Evolutionary conservation across 495 filamentous ascomycete genomes (phyloP).

Genomic region (Trichoderma reesei): DNA sequence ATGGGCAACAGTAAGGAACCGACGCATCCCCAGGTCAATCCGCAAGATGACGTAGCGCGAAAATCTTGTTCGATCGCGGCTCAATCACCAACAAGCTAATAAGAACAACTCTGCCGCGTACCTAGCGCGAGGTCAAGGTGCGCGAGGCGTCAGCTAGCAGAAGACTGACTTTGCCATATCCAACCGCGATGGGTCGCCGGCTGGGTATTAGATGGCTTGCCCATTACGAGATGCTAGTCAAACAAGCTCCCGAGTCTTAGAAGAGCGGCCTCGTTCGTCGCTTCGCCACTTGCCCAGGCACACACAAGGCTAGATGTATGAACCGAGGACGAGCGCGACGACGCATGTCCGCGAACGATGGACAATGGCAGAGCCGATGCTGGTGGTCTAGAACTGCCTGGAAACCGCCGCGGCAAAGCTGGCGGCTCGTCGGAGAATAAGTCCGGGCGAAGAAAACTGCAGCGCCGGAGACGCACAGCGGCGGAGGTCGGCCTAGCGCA

Average conservation of each 20-base stretch:
- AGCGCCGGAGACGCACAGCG: background rate
- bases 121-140: background rate
- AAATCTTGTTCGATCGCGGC: background rate
- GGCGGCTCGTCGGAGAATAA: background rate
- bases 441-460: background rate
- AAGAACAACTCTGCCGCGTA: background rate
- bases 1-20: background rate
- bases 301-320: background rate
- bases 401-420: background rate
- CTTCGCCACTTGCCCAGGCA: background rate
- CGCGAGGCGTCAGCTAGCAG: background rate
- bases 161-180: background rate
- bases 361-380: background rate
- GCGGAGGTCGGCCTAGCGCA: background rate
- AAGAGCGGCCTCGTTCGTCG: background rate
- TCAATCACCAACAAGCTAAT: too few relatives aligned
- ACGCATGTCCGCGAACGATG: background rate
- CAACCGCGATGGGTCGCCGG: background rate
- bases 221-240: constrained; percentile 1
- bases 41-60: background rate
- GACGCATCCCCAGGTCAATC: background rate
- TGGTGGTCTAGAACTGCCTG: background rate
- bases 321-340: background rate
- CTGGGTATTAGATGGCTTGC: background rate
- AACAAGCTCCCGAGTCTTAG: background rate